phyloP scores from a whole-genome alignment of 139 green algal species.

The Chlamydomonas eustigma region DNA sequence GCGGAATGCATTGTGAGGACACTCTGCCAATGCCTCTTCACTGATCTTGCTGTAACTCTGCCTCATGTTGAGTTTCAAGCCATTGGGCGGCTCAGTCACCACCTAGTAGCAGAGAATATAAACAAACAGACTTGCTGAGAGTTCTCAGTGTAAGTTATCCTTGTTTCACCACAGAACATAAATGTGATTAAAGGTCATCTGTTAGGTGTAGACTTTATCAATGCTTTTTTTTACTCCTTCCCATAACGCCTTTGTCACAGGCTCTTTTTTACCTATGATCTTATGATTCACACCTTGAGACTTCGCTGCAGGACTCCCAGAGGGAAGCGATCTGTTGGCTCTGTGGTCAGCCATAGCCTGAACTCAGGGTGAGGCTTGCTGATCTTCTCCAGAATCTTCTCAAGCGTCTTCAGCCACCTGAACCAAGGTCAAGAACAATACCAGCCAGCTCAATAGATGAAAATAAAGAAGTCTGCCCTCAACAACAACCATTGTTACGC shows the following conservation, averaged over 20 bases:
- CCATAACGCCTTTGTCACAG: too few species aligned
- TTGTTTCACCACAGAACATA: too few species aligned
- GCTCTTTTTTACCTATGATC: too few species aligned
- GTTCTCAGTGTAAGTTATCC: too few species aligned
- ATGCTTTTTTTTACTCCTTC: too few species aligned
- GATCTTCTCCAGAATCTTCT: conserved; percentile 81
- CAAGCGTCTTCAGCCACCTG: conserved; percentile 75
- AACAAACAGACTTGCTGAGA: too few species aligned
- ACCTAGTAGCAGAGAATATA: too few species aligned
- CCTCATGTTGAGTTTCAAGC: conserved; percentile 88
- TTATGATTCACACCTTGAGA: conserved; percentile 47
- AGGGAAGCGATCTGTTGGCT: conserved; percentile 74
- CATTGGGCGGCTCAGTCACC: conserved; percentile 87
- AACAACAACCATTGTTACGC: too few species aligned
- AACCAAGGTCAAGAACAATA: conserved; percentile 52
- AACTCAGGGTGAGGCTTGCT: conserved; percentile 76
- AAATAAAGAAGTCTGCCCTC: too few species aligned
- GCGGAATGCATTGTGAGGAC: conserved; percentile 74
- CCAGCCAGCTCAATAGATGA: conserved; percentile 58
- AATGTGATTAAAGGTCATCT: too few species aligned
- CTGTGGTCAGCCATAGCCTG: conserved; percentile 79
- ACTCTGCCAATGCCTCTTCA: conserved; percentile 69
- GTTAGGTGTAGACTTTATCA: too few species aligned
- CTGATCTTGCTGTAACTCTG: conserved; percentile 82
- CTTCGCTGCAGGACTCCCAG: conserved; percentile 72